Conservation (phyloP, 306 rosid species). For the Phaseolus lunatus region DNA sequence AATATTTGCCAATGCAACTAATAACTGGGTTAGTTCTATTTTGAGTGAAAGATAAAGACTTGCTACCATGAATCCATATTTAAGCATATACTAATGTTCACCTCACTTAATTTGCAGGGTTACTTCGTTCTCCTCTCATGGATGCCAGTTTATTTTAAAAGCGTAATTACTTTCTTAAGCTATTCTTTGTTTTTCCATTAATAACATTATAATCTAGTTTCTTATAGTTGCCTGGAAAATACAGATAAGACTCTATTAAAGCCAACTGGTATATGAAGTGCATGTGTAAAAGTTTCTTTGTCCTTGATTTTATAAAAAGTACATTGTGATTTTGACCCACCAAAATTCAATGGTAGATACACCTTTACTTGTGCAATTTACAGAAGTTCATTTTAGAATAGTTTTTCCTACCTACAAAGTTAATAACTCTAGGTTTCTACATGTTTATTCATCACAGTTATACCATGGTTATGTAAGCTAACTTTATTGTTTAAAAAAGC, state of each 20-base stretch:
- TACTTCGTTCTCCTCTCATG: conserved; percentile 98
- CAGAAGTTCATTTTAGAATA: background rate
- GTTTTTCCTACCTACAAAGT: background rate
- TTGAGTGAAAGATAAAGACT: conserved; percentile 2
- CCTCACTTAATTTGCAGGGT: conserved; percentile 64
- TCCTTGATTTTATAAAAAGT: background rate
- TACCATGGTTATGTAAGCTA: background rate
- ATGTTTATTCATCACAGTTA: conserved; percentile 2
- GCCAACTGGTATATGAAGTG: background rate
- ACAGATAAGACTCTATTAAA: background rate
- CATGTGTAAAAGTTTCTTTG: background rate
- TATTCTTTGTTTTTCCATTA: conserved; percentile 13
- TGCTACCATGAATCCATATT: conserved; percentile 3
- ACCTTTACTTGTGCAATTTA: background rate
- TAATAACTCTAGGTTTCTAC: background rate
- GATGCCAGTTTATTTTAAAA: conserved; percentile 98
- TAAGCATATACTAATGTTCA: conserved; percentile 37
- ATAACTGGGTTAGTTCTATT: conserved; percentile 83
- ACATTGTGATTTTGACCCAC: background rate
- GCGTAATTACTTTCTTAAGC: conserved; percentile 58
- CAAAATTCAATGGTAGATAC: background rate
- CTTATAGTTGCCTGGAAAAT: background rate
- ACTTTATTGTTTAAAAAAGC: background rate
- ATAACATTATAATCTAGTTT: background rate
- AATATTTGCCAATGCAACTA: conserved; percentile 82